These are phyloP conservation scores for Daldinia grandis DNA, from an alignment of 495 filamentous ascomycete genomes.

Conservation along the genomic window DNA sequence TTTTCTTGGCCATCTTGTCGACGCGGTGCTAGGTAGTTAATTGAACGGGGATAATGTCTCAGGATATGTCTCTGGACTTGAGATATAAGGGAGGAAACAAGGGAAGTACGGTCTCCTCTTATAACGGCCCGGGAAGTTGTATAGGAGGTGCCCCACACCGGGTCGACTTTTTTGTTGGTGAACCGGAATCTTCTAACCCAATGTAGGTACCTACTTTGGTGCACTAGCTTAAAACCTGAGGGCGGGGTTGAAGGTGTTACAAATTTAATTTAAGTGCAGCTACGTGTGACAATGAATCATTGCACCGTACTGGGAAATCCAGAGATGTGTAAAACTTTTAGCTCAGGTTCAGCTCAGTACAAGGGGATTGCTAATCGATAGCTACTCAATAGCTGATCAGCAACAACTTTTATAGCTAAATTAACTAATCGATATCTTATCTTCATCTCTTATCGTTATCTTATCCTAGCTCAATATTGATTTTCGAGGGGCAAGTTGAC, in stretches of 20 bases:
- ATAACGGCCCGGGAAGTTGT: neutral
- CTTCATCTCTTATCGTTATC: constrained; percentile 25
- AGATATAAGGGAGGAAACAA: neutral
- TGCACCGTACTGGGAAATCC: neutral
- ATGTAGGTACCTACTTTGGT: neutral
- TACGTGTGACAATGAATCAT: too few relatives aligned
- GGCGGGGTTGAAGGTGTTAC: neutral
- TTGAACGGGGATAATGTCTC: too few relatives aligned
- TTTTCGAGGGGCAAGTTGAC: constrained; percentile 25
- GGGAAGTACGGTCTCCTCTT: constrained; percentile 1
- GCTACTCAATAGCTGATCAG: too few relatives aligned
- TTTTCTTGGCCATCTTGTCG: constrained; percentile 66
- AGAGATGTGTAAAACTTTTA: neutral
- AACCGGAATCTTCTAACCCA: neutral
- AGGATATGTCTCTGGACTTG: neutral
- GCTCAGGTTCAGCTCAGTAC: neutral
- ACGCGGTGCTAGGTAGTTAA: too few relatives aligned
- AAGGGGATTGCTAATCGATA: too few relatives aligned
- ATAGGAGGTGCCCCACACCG: constrained; percentile 7
- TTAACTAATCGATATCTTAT: constrained; percentile 5
- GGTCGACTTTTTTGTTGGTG: constrained; percentile 1
- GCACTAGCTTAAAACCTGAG: neutral
- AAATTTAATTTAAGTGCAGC: too few relatives aligned
- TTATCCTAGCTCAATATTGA: constrained; percentile 25
- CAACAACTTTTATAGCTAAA: too few relatives aligned